Evolutionary conservation across 108 stramenopile genomes (phyloP), one percentile per base, ranked within the genome.

Genomic region (Aurantiochytrium sp.): DNA sequence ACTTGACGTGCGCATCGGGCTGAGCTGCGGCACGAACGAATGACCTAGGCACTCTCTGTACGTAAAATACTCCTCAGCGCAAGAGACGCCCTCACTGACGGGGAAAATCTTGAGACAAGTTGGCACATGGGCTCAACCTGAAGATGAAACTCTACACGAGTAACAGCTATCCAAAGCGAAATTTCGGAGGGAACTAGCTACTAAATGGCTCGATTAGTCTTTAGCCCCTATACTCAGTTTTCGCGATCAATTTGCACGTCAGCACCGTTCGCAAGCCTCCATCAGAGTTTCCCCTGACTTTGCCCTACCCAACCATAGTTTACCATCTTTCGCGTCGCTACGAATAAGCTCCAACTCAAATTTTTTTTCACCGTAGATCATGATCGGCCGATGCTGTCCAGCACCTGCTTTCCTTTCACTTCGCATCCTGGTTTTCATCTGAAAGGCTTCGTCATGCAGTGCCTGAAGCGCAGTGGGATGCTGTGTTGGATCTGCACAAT

Each of bases 181-280:
- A 97, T 95, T 96, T 97, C 96, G 96, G 95, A 95, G 95, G 95
- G 96, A 97, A 96, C 97, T 96, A 96, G 96, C 96, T 96, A 96
- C 95, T 96, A 96, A 96, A 96, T 96, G 95, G 96, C 96, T 97
- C 95, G 95, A 97, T 97, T 96, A 96, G 97, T 96, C 97, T 97
- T 97, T 97, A 95, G 97, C 96, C 96, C 96, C 96, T 95, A 97
- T 97, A 97, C 96, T 95, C 96, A 97, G 95, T 94, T 96, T 95
- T 95, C 94, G 95, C 95, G 96, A 97, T 96, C 95, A 96, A 90
- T 88, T 90, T 90, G 89, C 91, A 93, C 96, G 96, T 96, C 96
- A 96, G 95, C 95, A 96, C 95, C 96, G 93, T 95, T 96, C 95
- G 96, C 49, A 94, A 94, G 94, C 96, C 94, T 96, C 96, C 96